phyloP scores from a whole-genome alignment of 225 moss, liverwort and hornwort genomes.

The Climacium dendroides region DNA sequence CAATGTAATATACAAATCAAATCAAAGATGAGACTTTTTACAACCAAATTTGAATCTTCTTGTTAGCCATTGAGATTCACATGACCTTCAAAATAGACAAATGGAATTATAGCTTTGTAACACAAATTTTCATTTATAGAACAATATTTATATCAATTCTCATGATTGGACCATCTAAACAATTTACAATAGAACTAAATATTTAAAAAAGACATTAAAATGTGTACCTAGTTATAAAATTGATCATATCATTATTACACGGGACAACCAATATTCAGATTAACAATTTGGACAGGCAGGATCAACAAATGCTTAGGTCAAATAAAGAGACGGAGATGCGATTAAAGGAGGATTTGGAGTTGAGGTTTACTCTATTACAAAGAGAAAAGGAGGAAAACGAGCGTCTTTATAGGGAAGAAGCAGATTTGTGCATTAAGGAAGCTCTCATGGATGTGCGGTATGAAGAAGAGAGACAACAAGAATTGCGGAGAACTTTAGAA shows the following conservation, averaged over 20 bases:
- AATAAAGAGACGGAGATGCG: slow-evolving; percentile 4
- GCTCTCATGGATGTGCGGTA: slow-evolving; percentile 21
- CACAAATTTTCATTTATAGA: neutral
- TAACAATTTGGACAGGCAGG: slow-evolving; percentile 19
- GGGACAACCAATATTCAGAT: neutral
- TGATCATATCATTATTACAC: neutral
- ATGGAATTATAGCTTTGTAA: neutral
- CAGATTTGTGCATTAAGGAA: slow-evolving; percentile 21
- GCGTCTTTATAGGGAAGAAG: slow-evolving; percentile 11
- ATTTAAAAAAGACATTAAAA: neutral
- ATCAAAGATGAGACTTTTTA: neutral
- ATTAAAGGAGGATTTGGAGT: slow-evolving; percentile 16
- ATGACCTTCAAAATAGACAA: neutral
- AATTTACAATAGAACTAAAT: neutral
- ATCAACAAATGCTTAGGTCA: slow-evolving; percentile 12
- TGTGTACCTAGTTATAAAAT: neutral
- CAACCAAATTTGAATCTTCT: too few relatives aligned
- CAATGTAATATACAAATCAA: neutral
- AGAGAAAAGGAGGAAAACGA: slow-evolving; percentile 29
- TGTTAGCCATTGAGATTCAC: neutral
- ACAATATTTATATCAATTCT: too few relatives aligned
- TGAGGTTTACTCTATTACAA: neutral
- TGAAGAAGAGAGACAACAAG: slow-evolving; percentile 36
- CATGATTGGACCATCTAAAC: too few relatives aligned
- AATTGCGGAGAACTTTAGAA: slow-evolving; percentile 31